These are phyloP conservation scores for Trichosanthes cucumerina DNA, from an alignment of 306 rosid species.

Conservation along the genomic window DNA sequence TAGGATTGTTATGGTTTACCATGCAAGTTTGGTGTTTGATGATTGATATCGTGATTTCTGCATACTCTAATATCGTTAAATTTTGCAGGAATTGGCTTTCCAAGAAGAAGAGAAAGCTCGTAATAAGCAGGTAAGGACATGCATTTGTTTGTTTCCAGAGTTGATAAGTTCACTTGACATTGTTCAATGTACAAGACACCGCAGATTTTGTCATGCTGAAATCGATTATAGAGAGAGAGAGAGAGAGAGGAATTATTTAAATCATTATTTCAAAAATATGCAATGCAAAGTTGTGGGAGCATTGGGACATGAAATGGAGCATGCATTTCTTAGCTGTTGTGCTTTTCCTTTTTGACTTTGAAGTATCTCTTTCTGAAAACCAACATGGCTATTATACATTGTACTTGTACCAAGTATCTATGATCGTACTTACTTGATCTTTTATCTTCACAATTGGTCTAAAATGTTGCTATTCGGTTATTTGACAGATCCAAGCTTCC, in stretches of 20 bases:
- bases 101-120: slow-evolving; percentile 59
- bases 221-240: background rate
- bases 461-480: slow-evolving; percentile 10
- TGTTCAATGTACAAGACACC: background rate
- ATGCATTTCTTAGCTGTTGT: background rate
- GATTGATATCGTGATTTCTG: background rate
- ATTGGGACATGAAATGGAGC: background rate
- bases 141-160: background rate
- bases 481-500: slow-evolving; percentile 58
- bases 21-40: slow-evolving; percentile 3
- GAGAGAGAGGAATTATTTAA: background rate
- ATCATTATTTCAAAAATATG: background rate
- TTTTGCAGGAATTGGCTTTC: slow-evolving; percentile 39
- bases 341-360: background rate
- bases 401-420: background rate
- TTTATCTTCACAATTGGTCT: background rate
- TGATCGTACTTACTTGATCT: background rate
- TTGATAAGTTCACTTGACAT: background rate
- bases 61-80: background rate
- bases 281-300: slow-evolving; percentile 1
- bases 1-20: slow-evolving; percentile 8
- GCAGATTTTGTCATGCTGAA: background rate
- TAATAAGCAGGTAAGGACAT: slow-evolving; percentile 43
- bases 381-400: background rate
- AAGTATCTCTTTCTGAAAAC: background rate